Evolutionary conservation across 352 stramenopile genomes (phyloP).

Genomic region (Phytophthora citrophthora): DNA sequence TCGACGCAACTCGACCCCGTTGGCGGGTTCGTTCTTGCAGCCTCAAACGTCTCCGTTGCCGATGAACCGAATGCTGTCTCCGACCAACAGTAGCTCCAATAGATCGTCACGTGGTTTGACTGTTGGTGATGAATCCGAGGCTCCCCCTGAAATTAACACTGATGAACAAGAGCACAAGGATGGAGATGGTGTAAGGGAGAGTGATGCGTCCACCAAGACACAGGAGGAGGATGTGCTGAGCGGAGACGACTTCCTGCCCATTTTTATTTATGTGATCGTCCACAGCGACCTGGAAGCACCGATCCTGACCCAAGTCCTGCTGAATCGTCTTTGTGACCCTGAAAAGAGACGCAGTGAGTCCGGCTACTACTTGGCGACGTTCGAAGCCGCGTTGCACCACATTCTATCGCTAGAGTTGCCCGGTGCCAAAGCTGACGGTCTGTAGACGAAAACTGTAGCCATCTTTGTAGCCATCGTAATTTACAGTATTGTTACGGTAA

Average conservation of each 20-base stretch:
- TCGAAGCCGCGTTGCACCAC: constrained; percentile 81
- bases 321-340: constrained; percentile 85
- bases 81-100: constrained; percentile 31
- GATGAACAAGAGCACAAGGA: constrained; percentile 11
- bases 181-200: constrained; percentile 7
- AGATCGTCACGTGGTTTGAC: constrained; percentile 34
- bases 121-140: constrained; percentile 33
- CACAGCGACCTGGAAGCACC: constrained; percentile 76
- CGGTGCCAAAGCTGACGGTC: constrained; percentile 18
- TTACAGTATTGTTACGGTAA: background rate
- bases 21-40: constrained; percentile 31
- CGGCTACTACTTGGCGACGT: constrained; percentile 90
- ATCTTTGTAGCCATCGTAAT: constrained; percentile 13
- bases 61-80: constrained; percentile 31
- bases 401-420: constrained; percentile 72
- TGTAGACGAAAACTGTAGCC: constrained; percentile 31
- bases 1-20: constrained; percentile 51
- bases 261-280: constrained; percentile 92
- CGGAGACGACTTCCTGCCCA: constrained; percentile 86
- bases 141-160: constrained; percentile 15
- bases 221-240: constrained; percentile 77
- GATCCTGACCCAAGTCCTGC: constrained; percentile 82
- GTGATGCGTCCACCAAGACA: constrained; percentile 22
- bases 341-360: constrained; percentile 86
- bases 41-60: constrained; percentile 16